Conservation (phyloP, 768 basidiomycete genomes). For the Agaricus subrufescens region DNA sequence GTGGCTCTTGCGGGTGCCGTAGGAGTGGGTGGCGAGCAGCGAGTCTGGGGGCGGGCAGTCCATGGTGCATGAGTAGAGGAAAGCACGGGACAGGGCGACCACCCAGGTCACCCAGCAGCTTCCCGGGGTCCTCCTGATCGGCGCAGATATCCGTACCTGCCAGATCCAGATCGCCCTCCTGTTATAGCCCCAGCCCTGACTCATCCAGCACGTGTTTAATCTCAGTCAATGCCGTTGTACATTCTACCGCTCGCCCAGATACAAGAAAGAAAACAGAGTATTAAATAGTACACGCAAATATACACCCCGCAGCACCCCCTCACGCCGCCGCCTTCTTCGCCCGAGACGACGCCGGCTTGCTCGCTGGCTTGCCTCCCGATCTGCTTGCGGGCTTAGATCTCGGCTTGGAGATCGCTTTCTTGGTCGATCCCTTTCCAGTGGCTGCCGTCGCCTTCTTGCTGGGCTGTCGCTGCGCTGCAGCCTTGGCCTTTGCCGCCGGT, state of each 20-base stretch:
- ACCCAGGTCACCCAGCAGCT: constrained; percentile 10
- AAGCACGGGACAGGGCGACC: constrained; percentile 23
- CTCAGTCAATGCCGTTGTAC: not conserved
- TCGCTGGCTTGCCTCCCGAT: constrained; percentile 21
- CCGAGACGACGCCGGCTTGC: constrained; percentile 16
- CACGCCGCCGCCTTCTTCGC: constrained; percentile 25
- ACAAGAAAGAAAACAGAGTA: constrained; percentile 3
- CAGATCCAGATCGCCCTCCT: constrained; percentile 12
- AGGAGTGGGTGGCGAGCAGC: constrained; percentile 29
- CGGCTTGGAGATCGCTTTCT: constrained; percentile 21
- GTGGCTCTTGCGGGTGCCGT: constrained; percentile 53
- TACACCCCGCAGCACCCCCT: constrained; percentile 10
- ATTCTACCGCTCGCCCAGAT: too few species aligned
- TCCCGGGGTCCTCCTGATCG: constrained; percentile 20
- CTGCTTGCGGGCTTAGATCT: constrained; percentile 24
- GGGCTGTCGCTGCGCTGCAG: constrained; percentile 31
- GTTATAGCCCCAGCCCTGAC: not conserved
- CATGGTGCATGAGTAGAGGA: constrained; percentile 20
- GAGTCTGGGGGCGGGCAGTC: constrained; percentile 14
- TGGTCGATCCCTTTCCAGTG: constrained; percentile 22
- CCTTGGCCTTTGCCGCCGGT: constrained; percentile 35
- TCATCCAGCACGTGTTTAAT: not conserved
- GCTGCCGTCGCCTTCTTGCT: constrained; percentile 28
- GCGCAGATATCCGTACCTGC: constrained; percentile 23
- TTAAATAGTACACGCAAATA: constrained; percentile 12